phyloP scores from a whole-genome alignment of 768 basidiomycete genomes.

The Serendipita sp. region DNA sequence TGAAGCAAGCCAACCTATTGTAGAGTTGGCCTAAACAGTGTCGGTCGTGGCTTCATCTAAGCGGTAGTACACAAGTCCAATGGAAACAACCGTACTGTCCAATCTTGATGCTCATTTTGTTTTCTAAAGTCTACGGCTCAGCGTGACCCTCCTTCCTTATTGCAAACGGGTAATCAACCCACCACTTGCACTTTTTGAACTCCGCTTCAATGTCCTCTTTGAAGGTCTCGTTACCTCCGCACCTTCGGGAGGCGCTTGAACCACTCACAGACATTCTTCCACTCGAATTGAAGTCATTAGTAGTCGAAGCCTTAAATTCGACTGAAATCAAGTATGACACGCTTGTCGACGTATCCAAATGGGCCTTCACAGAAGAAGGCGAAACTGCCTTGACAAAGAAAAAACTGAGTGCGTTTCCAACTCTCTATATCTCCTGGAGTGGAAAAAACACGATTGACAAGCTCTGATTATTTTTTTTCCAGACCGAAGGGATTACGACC shows the following conservation, averaged over 20 bases:
- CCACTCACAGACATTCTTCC: not conserved
- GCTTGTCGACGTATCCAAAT: constrained; percentile 5
- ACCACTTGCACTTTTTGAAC: not conserved
- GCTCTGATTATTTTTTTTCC: not conserved
- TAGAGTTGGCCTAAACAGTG: no score
- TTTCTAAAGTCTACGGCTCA: not conserved
- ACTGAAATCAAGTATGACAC: not conserved
- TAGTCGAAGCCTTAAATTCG: not conserved
- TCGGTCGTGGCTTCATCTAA: no score
- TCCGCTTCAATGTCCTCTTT: constrained; percentile 3
- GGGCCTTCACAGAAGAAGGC: not conserved
- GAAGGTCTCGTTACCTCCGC: not conserved
- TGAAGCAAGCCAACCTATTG: constrained; percentile 36
- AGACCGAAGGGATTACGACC: constrained; percentile 1
- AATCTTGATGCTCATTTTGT: not conserved
- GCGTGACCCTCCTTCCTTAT: constrained; percentile 21
- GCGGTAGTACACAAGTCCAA: no score
- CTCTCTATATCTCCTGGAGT: not conserved
- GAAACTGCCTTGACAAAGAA: not conserved
- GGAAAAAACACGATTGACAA: not conserved
- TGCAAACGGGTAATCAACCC: no score
- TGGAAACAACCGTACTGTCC: not conserved
- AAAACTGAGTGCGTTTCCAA: not conserved
- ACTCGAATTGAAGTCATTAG: not conserved
- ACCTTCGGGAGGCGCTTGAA: not conserved